These are phyloP conservation scores for Amanita muscaria DNA, from an alignment of 768 basidiomycete species.

Conservation along the genomic window DNA sequence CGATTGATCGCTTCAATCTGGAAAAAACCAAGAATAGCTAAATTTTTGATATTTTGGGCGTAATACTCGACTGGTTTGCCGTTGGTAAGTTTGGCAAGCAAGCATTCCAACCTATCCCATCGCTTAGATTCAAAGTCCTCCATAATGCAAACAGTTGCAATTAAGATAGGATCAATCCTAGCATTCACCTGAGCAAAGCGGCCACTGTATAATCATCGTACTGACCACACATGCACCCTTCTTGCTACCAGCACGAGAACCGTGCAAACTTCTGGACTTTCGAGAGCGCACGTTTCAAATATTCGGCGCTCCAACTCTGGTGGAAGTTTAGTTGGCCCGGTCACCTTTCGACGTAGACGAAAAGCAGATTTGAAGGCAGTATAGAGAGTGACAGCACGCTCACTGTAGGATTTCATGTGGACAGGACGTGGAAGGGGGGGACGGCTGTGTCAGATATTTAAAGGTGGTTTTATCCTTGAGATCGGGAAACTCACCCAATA, in stretches of 20 bases:
- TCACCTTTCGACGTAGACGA: not conserved
- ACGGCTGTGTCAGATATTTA: slow-evolving; percentile 8
- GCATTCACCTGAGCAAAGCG: slow-evolving; percentile 1
- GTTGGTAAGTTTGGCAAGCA: slow-evolving; percentile 9
- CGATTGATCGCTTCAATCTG: slow-evolving; percentile 8
- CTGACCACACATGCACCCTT: slow-evolving; percentile 12
- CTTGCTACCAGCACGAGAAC: slow-evolving; percentile 11
- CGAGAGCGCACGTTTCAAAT: slow-evolving; percentile 12
- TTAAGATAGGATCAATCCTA: slow-evolving; percentile 14
- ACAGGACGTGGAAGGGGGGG: slow-evolving; percentile 5
- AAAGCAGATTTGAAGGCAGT: not conserved
- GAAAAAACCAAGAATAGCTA: slow-evolving; percentile 7
- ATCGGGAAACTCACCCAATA: slow-evolving; percentile 10
- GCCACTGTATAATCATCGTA: not conserved
- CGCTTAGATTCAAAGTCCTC: slow-evolving; percentile 3
- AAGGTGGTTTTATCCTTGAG: not conserved
- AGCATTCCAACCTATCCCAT: slow-evolving; percentile 3
- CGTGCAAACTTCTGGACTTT: slow-evolving; percentile 11
- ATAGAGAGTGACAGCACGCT: too few relatives aligned
- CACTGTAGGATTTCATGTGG: slow-evolving; percentile 10
- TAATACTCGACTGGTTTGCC: slow-evolving; percentile 14
- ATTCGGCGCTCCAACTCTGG: slow-evolving; percentile 11
- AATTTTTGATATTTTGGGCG: slow-evolving; percentile 14
- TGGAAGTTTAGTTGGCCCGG: too few relatives aligned
- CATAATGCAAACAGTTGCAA: slow-evolving; percentile 9